Percentiles rank a stretch among this genome's conserved stretches.
Conservation (phyloP, 192 early-diverging fungal species). For the Entomortierella parvispora region DNA sequence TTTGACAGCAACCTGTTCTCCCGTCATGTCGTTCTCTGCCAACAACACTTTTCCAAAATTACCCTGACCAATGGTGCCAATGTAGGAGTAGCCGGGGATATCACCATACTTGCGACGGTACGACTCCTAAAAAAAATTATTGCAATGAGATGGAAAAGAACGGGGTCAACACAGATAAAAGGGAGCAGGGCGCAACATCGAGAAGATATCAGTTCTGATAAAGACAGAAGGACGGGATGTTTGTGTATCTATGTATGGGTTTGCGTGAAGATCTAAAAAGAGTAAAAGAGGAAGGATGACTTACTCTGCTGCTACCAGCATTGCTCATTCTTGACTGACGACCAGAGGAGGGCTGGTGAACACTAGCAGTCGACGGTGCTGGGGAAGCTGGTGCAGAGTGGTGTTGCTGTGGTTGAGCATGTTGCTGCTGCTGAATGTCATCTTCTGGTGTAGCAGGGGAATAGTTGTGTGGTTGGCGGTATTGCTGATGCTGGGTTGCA, state of each 20-base stretch:
- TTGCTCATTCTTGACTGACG: conserved; percentile 40
- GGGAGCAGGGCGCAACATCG: not conserved
- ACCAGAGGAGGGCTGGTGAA: conserved; percentile 12
- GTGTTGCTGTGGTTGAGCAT: conserved; percentile 21
- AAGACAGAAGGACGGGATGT: too few species aligned
- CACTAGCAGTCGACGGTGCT: conserved; percentile 13
- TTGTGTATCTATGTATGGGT: not conserved
- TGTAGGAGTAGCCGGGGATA: conserved; percentile 43
- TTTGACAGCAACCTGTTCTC: conserved; percentile 67
- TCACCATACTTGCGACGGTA: conserved; percentile 50
- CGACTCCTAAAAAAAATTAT: conserved; percentile 39
- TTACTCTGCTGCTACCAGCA: conserved; percentile 34
- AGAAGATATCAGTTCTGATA: too few species aligned
- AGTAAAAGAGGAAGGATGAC: not conserved
- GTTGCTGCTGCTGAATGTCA: conserved; percentile 19
- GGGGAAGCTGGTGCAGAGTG: conserved; percentile 22
- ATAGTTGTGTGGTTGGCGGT: not conserved
- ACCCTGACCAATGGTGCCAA: conserved; percentile 64
- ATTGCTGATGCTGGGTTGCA: not conserved
- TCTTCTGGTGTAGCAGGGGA: conserved; percentile 24
- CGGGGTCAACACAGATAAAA: not conserved
- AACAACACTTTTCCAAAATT: conserved; percentile 72
- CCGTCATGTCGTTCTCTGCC: conserved; percentile 58
- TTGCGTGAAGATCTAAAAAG: too few species aligned
- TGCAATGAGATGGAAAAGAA: not conserved